These are phyloP conservation scores for Solanum habrochaites DNA, from an alignment of 257 asterid genomes.

Conservation along the genomic window DNA sequence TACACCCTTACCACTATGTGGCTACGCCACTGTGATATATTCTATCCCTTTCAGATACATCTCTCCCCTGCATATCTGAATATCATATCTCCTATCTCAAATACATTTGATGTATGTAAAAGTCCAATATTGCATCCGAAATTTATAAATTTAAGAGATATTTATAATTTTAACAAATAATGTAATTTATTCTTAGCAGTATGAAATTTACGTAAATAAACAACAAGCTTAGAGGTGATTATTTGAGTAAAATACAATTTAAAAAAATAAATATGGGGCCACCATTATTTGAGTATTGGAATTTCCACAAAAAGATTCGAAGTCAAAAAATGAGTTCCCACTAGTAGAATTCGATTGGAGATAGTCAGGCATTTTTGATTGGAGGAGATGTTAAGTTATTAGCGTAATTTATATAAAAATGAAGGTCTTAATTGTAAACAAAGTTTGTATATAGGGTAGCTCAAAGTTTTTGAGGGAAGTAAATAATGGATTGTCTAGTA, in stretches of 20 bases:
- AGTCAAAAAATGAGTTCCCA: neutral
- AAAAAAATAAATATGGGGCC: neutral
- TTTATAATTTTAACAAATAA: no score
- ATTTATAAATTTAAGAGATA: neutral
- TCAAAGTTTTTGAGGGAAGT: neutral
- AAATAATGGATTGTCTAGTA: constrained; percentile 26
- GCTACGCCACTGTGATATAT: no score
- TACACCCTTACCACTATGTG: no score
- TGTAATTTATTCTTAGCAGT: no score
- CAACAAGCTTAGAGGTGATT: neutral
- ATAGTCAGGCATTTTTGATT: constrained; percentile 12
- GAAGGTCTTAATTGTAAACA: neutral
- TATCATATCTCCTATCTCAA: neutral
- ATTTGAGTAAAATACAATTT: neutral
- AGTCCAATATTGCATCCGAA: no score
- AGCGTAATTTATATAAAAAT: neutral
- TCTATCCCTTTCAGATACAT: no score
- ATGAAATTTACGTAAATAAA: no score
- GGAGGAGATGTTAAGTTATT: constrained; percentile 21
- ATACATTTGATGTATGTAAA: neutral
- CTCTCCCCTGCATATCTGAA: neutral
- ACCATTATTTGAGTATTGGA: neutral
- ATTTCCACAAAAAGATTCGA: neutral
- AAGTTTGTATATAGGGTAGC: neutral
- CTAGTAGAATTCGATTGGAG: constrained; percentile 27